A percentile compares a stretch with the other conserved stretches of the same genome.
Evolutionary conservation across 768 basidiomycete species (phyloP).

Genomic region (Lyophyllum semitale): DNA sequence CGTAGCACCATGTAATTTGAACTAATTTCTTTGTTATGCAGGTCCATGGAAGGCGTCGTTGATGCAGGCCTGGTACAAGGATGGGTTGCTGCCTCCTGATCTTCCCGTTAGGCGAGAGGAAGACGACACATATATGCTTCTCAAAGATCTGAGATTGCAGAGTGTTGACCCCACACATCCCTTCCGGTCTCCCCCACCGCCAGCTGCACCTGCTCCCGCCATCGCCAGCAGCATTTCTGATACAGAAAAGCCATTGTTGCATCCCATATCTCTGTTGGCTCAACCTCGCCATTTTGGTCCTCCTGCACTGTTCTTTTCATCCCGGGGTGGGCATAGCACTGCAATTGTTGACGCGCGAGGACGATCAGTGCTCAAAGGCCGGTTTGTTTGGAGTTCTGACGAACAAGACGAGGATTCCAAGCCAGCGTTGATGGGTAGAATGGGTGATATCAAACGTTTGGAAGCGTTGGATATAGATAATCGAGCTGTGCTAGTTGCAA

Average conservation of each 20-base stretch:
- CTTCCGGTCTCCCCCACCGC: conserved; percentile 55
- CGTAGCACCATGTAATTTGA: not conserved
- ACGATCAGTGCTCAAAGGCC: conserved; percentile 78
- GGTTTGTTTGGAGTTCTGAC: conserved; percentile 78
- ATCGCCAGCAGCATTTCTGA: conserved; percentile 15
- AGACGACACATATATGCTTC: conserved; percentile 63
- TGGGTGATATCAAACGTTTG: conserved; percentile 82
- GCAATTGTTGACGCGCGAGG: conserved; percentile 87
- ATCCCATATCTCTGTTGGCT: conserved; percentile 73
- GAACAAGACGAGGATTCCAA: conserved; percentile 49
- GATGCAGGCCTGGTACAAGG: conserved; percentile 90
- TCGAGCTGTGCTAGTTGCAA: conserved; percentile 77
- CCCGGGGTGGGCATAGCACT: conserved; percentile 88
- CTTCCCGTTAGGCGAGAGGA: conserved; percentile 80
- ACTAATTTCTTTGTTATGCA: conserved; percentile 26
- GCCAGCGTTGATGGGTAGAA: conserved; percentile 38
- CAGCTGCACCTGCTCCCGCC: conserved; percentile 26
- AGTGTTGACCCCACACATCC: conserved; percentile 82
- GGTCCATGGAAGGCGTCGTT: conserved; percentile 87
- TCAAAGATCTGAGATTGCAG: conserved; percentile 77
- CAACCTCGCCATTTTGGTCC: conserved; percentile 86
- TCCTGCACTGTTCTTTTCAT: conserved; percentile 84
- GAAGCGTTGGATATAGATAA: conserved; percentile 81
- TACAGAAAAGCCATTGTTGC: conserved; percentile 59
- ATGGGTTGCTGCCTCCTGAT: conserved; percentile 79